phyloP scores from a whole-genome alignment of 2,329 filamentous ascomycete species.

The Plectosphaerella cucumerina region DNA sequence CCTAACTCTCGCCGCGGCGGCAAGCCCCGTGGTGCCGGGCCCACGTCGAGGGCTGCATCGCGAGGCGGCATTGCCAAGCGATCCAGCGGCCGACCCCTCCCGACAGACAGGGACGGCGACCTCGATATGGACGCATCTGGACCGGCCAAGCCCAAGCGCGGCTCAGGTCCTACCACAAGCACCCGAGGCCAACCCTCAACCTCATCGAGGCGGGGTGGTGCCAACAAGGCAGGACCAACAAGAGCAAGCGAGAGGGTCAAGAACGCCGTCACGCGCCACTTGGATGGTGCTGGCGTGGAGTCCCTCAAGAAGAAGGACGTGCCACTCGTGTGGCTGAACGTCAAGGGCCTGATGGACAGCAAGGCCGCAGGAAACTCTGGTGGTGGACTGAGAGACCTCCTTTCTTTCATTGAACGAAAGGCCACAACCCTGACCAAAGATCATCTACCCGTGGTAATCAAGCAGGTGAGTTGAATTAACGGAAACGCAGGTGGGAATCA shows the following conservation, averaged over 20 bases:
- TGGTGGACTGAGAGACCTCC: constrained; percentile 60
- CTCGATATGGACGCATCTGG: constrained; percentile 47
- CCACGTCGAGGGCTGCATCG: constrained; percentile 9
- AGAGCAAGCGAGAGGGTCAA: constrained; percentile 12
- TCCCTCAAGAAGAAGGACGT: constrained; percentile 10
- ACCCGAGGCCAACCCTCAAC: too few species aligned
- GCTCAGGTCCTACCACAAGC: constrained; percentile 4
- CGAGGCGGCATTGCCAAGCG: constrained; percentile 51
- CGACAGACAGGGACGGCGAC: constrained; percentile 53
- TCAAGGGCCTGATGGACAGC: constrained; percentile 64
- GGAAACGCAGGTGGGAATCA: constrained; percentile 19
- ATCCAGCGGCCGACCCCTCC: constrained; percentile 27
- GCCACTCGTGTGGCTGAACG: constrained; percentile 30
- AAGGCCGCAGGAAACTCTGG: constrained; percentile 64
- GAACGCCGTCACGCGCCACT: constrained; percentile 12
- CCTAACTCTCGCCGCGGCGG: constrained; percentile 15
- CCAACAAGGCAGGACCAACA: background rate
- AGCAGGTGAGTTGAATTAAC: constrained; percentile 66
- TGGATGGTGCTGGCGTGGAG: constrained; percentile 11
- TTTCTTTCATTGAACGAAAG: constrained; percentile 70
- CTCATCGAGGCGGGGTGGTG: background rate
- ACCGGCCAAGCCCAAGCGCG: constrained; percentile 24
- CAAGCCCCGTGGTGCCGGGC: constrained; percentile 10
- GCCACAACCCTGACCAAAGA: constrained; percentile 42
- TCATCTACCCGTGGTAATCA: constrained; percentile 57